Evolutionary conservation across 2,329 filamentous ascomycete genomes (phyloP).

Genomic region (Zymoseptoria passerinii): DNA sequence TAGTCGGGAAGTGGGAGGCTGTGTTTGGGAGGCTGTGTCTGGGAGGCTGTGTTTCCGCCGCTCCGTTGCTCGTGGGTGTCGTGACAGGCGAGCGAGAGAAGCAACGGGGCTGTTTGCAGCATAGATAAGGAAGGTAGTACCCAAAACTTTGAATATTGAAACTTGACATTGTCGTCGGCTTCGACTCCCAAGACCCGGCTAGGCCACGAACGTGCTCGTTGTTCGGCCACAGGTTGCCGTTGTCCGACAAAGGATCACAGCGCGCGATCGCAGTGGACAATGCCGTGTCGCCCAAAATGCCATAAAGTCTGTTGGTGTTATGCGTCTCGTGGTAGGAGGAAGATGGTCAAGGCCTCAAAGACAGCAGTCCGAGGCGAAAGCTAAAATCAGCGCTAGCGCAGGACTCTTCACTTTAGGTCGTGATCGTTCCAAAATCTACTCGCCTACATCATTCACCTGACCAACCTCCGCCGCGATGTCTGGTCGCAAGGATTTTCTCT

Average conservation of each 20-base stretch:
- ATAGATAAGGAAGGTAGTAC: neutral
- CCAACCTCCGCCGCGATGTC: conserved; percentile 40
- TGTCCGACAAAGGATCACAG: too few relatives aligned
- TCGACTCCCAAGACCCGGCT: too few relatives aligned
- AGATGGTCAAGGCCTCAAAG: neutral
- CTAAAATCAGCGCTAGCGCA: neutral
- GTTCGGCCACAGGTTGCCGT: too few relatives aligned
- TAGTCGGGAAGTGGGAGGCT: neutral
- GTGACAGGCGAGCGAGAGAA: neutral
- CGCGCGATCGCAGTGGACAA: too few relatives aligned
- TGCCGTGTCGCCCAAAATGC: too few relatives aligned
- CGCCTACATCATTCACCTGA: neutral
- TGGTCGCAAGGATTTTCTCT: conserved; percentile 74
- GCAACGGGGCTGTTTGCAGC: neutral
- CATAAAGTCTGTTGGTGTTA: too few relatives aligned
- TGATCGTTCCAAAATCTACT: neutral
- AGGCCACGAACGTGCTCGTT: too few relatives aligned
- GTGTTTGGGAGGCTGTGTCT: too few relatives aligned
- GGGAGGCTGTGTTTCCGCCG: too few relatives aligned
- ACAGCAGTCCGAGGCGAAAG: neutral
- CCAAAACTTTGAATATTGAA: neutral
- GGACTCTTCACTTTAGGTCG: neutral
- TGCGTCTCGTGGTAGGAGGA: too few relatives aligned
- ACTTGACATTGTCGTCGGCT: neutral
- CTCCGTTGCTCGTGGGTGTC: too few relatives aligned